Conservation (phyloP, 768 basidiomycete genomes). For the Imleria badia region DNA sequence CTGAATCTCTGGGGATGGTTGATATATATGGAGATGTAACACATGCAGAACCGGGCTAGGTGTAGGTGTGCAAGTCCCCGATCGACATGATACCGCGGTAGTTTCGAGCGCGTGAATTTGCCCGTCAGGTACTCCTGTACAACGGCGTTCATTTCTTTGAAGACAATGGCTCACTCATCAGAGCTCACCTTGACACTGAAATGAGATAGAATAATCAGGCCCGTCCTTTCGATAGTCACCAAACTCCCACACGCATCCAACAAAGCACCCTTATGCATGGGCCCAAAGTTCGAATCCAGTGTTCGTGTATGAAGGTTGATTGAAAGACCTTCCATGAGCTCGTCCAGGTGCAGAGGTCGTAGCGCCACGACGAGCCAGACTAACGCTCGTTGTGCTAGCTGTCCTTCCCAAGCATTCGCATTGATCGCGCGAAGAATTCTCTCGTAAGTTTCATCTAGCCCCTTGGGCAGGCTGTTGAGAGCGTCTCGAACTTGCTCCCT, state of each 20-base stretch:
- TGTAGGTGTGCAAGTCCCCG: neutral
- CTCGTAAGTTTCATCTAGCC: neutral
- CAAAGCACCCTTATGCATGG: neutral
- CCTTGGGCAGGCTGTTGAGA: neutral
- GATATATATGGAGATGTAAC: neutral
- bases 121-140: neutral
- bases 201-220: neutral
- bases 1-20: neutral
- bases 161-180: neutral
- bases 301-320: neutral
- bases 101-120: too few relatives aligned
- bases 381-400: neutral
- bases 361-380: neutral
- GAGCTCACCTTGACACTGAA: neutral
- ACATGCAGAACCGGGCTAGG: neutral
- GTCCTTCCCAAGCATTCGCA: neutral
- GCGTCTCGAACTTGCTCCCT: neutral
- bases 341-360: neutral
- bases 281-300: neutral
- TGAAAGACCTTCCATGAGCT: neutral
- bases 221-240: neutral
- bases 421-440: neutral
- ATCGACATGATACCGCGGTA: neutral
- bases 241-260: neutral
- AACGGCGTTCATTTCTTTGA: too few relatives aligned